A percentile compares a stretch with the other conserved stretches of the same genome.
Evolutionary conservation across 2,329 filamentous ascomycete species (phyloP).

Genomic region (Cladosporium colombiae): DNA sequence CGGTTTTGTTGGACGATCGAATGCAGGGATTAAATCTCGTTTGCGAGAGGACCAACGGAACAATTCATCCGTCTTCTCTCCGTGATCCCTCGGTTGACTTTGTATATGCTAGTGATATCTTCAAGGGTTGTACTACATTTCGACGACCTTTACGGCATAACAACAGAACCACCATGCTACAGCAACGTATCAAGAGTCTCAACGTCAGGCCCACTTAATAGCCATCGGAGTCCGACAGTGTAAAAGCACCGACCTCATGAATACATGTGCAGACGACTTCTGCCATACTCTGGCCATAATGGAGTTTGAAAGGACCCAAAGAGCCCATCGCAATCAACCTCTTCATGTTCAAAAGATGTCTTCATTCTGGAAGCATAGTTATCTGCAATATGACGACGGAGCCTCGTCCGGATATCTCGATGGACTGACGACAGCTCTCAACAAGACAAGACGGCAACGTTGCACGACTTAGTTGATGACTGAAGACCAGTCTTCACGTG

Average conservation of each 20-base stretch:
- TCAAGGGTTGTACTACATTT: no score
- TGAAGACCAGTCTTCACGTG: slow-evolving; percentile 9
- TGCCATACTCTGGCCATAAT: neutral
- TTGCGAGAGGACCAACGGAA: slow-evolving; percentile 2
- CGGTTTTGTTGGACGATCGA: neutral
- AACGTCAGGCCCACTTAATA: neutral
- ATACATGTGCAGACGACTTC: neutral
- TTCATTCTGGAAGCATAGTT: neutral
- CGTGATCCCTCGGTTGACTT: neutral
- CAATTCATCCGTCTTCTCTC: neutral
- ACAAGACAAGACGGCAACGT: neutral
- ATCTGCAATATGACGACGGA: neutral
- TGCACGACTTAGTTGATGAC: neutral
- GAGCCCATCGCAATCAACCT: neutral
- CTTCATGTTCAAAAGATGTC: neutral
- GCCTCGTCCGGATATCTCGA: no score
- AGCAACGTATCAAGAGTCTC: neutral
- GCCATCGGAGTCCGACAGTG: neutral
- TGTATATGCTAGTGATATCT: neutral
- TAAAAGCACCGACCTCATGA: neutral
- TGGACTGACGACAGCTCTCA: neutral
- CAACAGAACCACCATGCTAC: neutral
- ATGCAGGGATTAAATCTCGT: neutral
- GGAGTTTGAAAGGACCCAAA: no score
- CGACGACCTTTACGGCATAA: neutral